Evolutionary conservation across 129 eudicot species (phyloP).

Genomic region (Saussurea involucrata): DNA sequence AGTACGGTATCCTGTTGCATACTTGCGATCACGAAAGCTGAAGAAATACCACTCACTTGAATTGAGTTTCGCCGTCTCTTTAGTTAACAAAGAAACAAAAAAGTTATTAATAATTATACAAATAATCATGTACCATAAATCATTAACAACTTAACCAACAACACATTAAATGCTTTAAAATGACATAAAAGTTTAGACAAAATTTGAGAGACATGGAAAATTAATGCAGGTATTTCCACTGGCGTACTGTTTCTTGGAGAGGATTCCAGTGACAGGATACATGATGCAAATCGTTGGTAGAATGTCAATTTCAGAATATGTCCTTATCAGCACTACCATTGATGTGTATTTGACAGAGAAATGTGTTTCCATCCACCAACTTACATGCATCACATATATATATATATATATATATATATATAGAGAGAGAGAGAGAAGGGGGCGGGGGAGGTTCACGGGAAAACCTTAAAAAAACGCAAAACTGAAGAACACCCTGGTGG

Average conservation of each 20-base stretch:
- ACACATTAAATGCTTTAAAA: constrained; percentile 13
- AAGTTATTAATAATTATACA: not conserved
- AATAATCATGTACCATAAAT: not conserved
- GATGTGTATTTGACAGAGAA: constrained; percentile 30
- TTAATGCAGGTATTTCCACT: not conserved
- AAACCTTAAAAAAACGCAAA: too few species aligned
- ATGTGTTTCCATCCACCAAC: constrained; percentile 34
- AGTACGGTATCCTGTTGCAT: constrained; percentile 83
- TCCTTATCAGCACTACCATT: constrained; percentile 23
- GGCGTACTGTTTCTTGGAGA: constrained; percentile 6
- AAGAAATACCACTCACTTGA: constrained; percentile 95
- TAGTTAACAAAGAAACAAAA: constrained; percentile 1
- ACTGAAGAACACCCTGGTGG: not conserved
- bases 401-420: not conserved
- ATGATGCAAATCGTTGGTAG: constrained; percentile 25
- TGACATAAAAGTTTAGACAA: constrained; percentile 9
- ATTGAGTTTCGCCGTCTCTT: constrained; percentile 88
- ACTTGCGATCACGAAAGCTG: constrained; percentile 92
- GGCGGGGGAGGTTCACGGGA: not conserved
- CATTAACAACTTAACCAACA: not conserved
- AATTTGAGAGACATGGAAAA: constrained; percentile 2
- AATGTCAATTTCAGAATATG: constrained; percentile 36
- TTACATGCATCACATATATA: constrained; percentile 25
- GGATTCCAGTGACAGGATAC: constrained; percentile 19
- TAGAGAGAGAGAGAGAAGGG: too few species aligned